Conservation (phyloP, 2,329 filamentous ascomycete species). For the Cryphonectria carpinicola region DNA sequence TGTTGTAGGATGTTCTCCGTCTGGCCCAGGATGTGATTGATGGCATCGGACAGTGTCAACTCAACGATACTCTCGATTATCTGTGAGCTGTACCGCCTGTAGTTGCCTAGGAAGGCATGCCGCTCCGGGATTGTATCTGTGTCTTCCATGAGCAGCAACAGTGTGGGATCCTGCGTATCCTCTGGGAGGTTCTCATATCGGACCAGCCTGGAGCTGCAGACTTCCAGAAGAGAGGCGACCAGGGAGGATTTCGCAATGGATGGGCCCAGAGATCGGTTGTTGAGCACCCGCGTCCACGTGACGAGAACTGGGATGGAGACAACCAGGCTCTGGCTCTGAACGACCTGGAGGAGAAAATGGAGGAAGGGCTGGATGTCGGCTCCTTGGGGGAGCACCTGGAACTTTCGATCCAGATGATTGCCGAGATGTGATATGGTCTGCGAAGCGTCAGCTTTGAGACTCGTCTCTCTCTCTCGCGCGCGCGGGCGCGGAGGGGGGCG, state of each 20-base stretch:
- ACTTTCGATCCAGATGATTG: constrained; percentile 80
- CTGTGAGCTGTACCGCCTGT: constrained; percentile 84
- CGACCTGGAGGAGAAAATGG: constrained; percentile 75
- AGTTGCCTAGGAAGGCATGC: constrained; percentile 95
- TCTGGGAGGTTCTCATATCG: constrained; percentile 87
- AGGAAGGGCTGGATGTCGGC: constrained; percentile 75
- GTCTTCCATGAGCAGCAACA: constrained; percentile 86
- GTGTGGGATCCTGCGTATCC: constrained; percentile 77
- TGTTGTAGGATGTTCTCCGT: constrained; percentile 75
- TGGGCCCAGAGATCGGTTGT: constrained; percentile 68
- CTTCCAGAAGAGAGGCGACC: constrained; percentile 77
- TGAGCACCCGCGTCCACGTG: constrained; percentile 83
- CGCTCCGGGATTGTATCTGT: constrained; percentile 93
- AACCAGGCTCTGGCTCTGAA: constrained; percentile 84
- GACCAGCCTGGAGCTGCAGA: constrained; percentile 81
- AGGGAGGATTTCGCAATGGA: constrained; percentile 66
- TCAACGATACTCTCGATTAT: constrained; percentile 87
- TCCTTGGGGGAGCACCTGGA: constrained; percentile 64
- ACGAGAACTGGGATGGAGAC: constrained; percentile 93
- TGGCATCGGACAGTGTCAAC: constrained; percentile 79
- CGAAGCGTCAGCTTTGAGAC: constrained; percentile 23
- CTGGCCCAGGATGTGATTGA: constrained; percentile 82
- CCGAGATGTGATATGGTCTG: constrained; percentile 85
- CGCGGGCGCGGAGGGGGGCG: background rate
- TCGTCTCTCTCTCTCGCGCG: background rate